A percentile compares a stretch with the other conserved stretches of the same genome.
phyloP scores from a whole-genome alignment of 2,329 filamentous ascomycete species.

The Furcasterigmium sp. region DNA sequence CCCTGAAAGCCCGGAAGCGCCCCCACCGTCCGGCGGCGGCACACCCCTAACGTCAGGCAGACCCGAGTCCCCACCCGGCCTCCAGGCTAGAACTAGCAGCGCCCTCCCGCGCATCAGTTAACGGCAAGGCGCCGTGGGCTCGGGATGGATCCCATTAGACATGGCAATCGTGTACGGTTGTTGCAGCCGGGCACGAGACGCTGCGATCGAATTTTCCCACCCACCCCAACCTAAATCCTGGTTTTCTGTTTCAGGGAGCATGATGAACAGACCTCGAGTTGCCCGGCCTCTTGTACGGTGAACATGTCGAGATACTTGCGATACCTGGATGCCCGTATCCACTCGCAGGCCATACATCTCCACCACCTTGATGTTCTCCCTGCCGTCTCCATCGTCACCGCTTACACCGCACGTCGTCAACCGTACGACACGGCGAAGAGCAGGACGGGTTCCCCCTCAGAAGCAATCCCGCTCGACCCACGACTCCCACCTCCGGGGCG shows the following conservation, averaged over 20 bases:
- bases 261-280: too few species aligned
- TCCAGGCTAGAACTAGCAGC: slow-evolving; percentile 6
- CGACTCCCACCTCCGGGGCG: too few species aligned
- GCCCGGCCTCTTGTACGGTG: too few species aligned
- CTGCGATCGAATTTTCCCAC: background rate
- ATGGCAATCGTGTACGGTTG: slow-evolving; percentile 13
- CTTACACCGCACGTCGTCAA: too few species aligned
- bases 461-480: too few species aligned
- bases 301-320: background rate
- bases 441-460: too few species aligned
- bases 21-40: slow-evolving; percentile 8
- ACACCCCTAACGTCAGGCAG: slow-evolving; percentile 13
- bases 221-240: background rate
- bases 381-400: too few species aligned
- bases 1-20: slow-evolving; percentile 7
- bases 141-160: slow-evolving; percentile 14
- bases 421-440: too few species aligned
- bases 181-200: slow-evolving; percentile 7
- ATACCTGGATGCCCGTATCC: too few species aligned
- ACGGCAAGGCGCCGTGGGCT: slow-evolving; percentile 11
- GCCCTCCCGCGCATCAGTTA: slow-evolving; percentile 8
- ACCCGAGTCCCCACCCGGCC: slow-evolving; percentile 9
- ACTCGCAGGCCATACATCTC: too few species aligned
- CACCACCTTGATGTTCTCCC: too few species aligned
- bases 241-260: background rate